phyloP scores from a whole-genome alignment of 768 basidiomycete genomes.

The Multifurca ochricompacta region DNA sequence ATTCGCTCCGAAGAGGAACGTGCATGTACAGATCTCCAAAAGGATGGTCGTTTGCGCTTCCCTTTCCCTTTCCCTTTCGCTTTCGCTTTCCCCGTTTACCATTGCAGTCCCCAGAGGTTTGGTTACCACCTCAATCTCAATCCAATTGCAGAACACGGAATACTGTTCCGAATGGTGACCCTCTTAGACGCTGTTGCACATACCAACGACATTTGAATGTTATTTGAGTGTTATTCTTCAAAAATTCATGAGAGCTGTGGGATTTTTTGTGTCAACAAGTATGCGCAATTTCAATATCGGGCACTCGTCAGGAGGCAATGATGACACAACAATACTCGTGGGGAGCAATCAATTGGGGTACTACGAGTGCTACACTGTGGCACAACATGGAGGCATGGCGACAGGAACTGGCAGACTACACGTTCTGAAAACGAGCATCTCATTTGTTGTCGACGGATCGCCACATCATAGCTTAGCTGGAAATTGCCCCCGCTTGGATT shows the following conservation, averaged over 20 bases:
- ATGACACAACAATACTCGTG: background rate
- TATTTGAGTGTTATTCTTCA: background rate
- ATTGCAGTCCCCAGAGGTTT: background rate
- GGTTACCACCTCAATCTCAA: no score
- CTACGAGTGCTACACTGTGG: no score
- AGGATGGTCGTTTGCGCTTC: background rate
- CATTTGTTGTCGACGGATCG: background rate
- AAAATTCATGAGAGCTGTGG: background rate
- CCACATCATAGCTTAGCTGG: background rate
- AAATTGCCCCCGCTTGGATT: constrained; percentile 3
- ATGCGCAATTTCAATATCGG: background rate
- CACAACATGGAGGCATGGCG: no score
- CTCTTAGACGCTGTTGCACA: background rate
- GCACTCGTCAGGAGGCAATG: no score
- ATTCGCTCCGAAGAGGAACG: background rate
- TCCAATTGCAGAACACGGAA: no score
- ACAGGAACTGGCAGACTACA: background rate
- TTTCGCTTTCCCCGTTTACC: background rate
- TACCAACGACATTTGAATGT: no score
- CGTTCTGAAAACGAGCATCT: background rate
- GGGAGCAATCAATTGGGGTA: no score
- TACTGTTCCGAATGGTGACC: background rate
- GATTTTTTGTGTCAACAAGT: background rate
- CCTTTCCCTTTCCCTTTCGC: background rate
- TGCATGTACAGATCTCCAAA: constrained; percentile 1